These are phyloP conservation scores for Huntiella savannae DNA, from an alignment of 2,329 filamentous ascomycete species.

Conservation along the genomic window DNA sequence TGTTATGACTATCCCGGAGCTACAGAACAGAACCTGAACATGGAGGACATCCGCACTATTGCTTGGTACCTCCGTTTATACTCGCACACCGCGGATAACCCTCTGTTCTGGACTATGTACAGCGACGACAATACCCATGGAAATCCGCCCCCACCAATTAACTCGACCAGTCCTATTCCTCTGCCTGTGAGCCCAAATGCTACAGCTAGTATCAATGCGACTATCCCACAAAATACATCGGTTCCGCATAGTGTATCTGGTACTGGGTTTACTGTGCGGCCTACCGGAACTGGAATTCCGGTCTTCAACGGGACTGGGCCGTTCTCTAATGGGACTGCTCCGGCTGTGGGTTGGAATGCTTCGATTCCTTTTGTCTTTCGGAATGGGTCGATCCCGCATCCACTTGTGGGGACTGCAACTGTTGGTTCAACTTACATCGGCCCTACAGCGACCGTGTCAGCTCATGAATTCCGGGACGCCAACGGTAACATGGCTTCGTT, in stretches of 20 bases:
- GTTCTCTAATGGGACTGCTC: neutral
- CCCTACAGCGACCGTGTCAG: neutral
- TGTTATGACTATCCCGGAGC: constrained; percentile 11
- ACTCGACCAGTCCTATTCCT: constrained; percentile 1
- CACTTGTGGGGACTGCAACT: neutral
- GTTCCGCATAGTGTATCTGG: neutral
- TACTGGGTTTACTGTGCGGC: neutral
- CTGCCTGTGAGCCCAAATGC: neutral
- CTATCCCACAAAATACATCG: neutral
- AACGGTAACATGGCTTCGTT: too few relatives aligned
- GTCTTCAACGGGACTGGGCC: neutral
- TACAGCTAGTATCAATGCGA: neutral
- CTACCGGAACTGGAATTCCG: neutral
- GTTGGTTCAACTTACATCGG: neutral
- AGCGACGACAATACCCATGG: constrained; percentile 3
- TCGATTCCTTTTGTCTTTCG: neutral
- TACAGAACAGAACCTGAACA: constrained; percentile 6
- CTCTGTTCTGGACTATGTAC: constrained; percentile 12
- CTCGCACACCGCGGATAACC: constrained; percentile 7
- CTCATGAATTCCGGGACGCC: neutral
- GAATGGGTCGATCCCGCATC: neutral
- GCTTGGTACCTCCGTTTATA: constrained; percentile 11
- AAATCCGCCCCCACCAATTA: constrained; percentile 6
- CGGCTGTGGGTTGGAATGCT: neutral
- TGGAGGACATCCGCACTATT: constrained; percentile 10